Base-by-base conservation (phyloP, 129 eudicot genomes). In the Flaveria ramosissima region DNA sequence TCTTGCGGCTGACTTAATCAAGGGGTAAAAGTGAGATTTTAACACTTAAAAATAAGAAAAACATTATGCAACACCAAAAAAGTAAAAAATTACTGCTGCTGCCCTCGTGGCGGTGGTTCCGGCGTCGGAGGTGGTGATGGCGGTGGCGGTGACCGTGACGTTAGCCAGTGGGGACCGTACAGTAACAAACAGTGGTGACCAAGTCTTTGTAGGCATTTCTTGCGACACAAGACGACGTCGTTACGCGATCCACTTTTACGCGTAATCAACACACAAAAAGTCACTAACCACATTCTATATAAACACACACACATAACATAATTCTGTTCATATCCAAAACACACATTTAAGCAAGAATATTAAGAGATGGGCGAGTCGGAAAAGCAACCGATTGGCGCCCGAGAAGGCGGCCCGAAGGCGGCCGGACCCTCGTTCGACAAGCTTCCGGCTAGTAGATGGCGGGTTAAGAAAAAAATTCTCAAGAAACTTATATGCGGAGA, bases 361-460 rank as follows among this genome's bases (percentile, higher is more conserved):
- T 8, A 56, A 43, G 52, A 59, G 39, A 81, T 75, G 84, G 11
- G 73, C 9, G 64, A 60, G 20, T n/a, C 20, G n/a, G 57, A 56
- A 62, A 69, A 75, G 68, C 84, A 75, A 69, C 68, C 77, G 3
- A 70, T 50, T 27, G 19, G 42, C 52, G 7, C 77, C n/a, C 19
- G 77, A n/a, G 71, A 55, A 61, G 14, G 51, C 72, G 17, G 75
- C n/a, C 70, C 55, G 74, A 76, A 71, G 48, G 61, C 39, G 21
- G 7, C 16, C 4, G 81, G 68, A n/a, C 7, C 52, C 23, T 81
- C 85, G 3, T 60, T 69, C 62, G 60, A 16, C 77, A 61, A 70
- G 14, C 77, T 75, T 75, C 85, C 85, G 10, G 27, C 24, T 1
- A 75, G 17, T 57, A 63, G 85, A 24, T 70, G 77, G 72, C 13